A percentile compares a stretch with the other conserved stretches of the same genome.
Evolutionary conservation across 768 basidiomycete species (phyloP).

Genomic region (Sporobolomyces pararoseus): DNA sequence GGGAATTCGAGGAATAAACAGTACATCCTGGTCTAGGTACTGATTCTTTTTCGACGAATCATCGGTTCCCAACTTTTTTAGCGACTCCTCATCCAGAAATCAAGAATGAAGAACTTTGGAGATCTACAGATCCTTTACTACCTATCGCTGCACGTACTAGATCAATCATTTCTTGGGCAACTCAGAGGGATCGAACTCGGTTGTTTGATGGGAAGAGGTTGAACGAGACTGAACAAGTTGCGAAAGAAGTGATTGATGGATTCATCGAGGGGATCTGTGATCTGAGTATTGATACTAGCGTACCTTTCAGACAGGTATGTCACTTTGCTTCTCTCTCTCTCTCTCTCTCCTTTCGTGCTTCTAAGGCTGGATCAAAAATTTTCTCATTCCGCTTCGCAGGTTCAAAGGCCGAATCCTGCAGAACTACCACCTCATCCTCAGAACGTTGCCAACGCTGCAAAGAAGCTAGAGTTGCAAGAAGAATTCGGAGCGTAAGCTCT

Average conservation of each 20-base stretch:
- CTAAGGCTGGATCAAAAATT: not conserved
- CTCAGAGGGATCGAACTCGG: constrained; percentile 24
- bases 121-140: constrained; percentile 30
- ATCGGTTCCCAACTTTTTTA: not conserved
- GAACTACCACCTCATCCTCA: constrained; percentile 35
- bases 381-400: not conserved
- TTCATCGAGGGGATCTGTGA: constrained; percentile 31
- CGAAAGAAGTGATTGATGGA: constrained; percentile 26
- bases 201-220: not conserved
- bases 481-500: constrained; percentile 20
- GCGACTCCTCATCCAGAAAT: constrained; percentile 37
- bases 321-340: too few relatives aligned
- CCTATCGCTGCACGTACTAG: constrained; percentile 29
- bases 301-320: constrained; percentile 27
- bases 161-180: constrained; percentile 35
- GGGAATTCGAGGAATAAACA: too few relatives aligned
- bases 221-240: not conserved
- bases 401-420: constrained; percentile 1
- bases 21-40: too few relatives aligned
- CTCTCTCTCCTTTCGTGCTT: not conserved
- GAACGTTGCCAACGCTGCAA: constrained; percentile 27
- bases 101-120: constrained; percentile 33
- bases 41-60: not conserved
- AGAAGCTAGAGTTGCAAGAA: constrained; percentile 22
- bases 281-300: constrained; percentile 26